A percentile compares a stretch with the other conserved stretches of the same genome.
Evolutionary conservation across 2,329 filamentous ascomycete species (phyloP).

Genomic region (Laburnicola sp.): DNA sequence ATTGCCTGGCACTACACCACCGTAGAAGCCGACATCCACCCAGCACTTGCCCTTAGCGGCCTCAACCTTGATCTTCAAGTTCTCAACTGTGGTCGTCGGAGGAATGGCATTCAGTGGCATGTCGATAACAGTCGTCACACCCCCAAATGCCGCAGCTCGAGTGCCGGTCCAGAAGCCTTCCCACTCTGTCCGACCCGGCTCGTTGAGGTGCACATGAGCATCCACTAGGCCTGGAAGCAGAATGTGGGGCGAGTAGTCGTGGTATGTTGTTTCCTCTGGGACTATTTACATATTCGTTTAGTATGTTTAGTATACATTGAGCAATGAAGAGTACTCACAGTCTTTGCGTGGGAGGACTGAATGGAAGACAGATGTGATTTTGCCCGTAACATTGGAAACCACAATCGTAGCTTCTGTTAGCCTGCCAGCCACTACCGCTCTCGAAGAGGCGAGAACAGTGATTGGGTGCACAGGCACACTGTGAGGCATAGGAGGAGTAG

Average conservation of each 20-base stretch:
- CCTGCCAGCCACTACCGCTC: constrained; percentile 76
- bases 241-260: constrained; percentile 81
- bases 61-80: constrained; percentile 80
- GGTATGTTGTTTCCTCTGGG: constrained; percentile 71
- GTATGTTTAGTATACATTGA: not conserved
- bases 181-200: constrained; percentile 96
- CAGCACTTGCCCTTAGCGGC: constrained; percentile 88
- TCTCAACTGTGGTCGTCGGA: constrained; percentile 85
- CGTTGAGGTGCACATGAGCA: constrained; percentile 96
- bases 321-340: constrained; percentile 43
- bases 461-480: constrained; percentile 51
- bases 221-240: constrained; percentile 91
- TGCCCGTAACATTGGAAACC: constrained; percentile 77
- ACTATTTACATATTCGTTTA: constrained; percentile 43
- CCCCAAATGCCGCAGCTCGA: constrained; percentile 88
- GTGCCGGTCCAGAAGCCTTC: constrained; percentile 97
- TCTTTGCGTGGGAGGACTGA: constrained; percentile 72
- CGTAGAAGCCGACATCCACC: constrained; percentile 99
- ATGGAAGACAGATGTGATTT: constrained; percentile 76
- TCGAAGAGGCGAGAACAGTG: constrained; percentile 79
- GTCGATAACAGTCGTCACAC: constrained; percentile 94
- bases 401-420: constrained; percentile 82
- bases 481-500: constrained; percentile 32
- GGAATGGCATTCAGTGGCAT: constrained; percentile 98
- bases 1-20: constrained; percentile 91